phyloP scores from a whole-genome alignment of 305 asterid genomes.

The Solanum hybrid region DNA sequence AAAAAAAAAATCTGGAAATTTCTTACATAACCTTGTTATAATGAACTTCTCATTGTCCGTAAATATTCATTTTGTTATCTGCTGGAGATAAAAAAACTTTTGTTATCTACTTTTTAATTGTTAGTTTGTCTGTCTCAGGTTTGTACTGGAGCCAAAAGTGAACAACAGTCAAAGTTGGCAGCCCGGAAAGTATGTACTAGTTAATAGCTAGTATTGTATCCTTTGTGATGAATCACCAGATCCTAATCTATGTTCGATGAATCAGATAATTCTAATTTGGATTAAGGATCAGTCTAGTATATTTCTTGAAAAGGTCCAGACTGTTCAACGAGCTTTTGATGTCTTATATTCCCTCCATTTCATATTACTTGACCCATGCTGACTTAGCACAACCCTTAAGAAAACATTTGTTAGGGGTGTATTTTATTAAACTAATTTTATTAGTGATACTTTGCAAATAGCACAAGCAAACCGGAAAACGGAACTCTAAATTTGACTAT shows the following conservation, averaged over 20 bases:
- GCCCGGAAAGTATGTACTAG: constrained; percentile 16
- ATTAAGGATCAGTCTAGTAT: background rate
- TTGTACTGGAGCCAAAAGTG: constrained; percentile 24
- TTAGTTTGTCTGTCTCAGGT: constrained; percentile 4
- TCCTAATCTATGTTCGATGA: background rate
- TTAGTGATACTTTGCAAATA: background rate
- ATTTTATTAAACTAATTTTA: background rate
- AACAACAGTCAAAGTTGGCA: constrained; percentile 16
- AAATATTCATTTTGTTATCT: background rate
- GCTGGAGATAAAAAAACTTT: background rate
- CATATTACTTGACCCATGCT: background rate
- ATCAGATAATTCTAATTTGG: background rate
- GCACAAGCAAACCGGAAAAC: background rate
- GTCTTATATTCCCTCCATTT: background rate
- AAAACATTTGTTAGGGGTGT: background rate
- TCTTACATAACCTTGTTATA: background rate
- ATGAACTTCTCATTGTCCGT: background rate
- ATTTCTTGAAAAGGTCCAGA: background rate
- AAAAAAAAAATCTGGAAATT: background rate
- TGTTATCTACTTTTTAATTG: background rate
- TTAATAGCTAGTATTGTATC: background rate
- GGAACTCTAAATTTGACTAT: background rate
- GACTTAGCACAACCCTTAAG: background rate
- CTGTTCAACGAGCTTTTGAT: background rate
- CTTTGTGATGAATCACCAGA: background rate